phyloP scores from a whole-genome alignment of 139 green algal species.

The Volvox africanus region DNA sequence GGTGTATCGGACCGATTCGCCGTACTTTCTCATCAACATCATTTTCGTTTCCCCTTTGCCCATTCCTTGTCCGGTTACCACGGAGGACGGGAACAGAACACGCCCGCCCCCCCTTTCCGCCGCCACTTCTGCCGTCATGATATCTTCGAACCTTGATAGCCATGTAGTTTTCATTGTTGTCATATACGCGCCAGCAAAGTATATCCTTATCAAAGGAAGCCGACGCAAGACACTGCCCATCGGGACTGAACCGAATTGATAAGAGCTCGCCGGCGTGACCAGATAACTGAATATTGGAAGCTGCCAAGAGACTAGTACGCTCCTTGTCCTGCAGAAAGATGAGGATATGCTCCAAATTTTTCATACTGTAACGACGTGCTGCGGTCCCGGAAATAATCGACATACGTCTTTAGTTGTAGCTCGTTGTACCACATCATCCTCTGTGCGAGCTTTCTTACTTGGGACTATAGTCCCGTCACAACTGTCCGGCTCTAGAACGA shows the following conservation, averaged over 20 bases:
- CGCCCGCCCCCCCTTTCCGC: too few species aligned
- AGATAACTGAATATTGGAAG: conserved; percentile 90
- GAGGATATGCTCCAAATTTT: neutral
- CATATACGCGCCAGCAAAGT: conserved; percentile 90
- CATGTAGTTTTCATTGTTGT: conserved; percentile 94
- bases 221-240: conserved; percentile 84
- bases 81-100: too few species aligned
- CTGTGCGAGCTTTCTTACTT: conserved; percentile 42
- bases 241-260: conserved; percentile 86
- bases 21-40: too few species aligned
- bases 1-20: too few species aligned
- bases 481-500: neutral
- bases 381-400: neutral
- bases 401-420: conserved; percentile 62
- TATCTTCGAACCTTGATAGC: conserved; percentile 74
- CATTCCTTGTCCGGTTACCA: too few species aligned
- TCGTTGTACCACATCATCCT: conserved; percentile 45
- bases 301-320: conserved; percentile 67
- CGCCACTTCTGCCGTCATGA: too few species aligned
- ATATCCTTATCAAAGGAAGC: conserved; percentile 87
- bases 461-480: conserved; percentile 32
- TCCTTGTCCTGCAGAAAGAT: conserved; percentile 51
- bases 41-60: too few species aligned
- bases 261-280: conserved; percentile 91
- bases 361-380: neutral